Evolutionary conservation across 805 yeast genomes (phyloP).

Genomic region (Candida alai): DNA sequence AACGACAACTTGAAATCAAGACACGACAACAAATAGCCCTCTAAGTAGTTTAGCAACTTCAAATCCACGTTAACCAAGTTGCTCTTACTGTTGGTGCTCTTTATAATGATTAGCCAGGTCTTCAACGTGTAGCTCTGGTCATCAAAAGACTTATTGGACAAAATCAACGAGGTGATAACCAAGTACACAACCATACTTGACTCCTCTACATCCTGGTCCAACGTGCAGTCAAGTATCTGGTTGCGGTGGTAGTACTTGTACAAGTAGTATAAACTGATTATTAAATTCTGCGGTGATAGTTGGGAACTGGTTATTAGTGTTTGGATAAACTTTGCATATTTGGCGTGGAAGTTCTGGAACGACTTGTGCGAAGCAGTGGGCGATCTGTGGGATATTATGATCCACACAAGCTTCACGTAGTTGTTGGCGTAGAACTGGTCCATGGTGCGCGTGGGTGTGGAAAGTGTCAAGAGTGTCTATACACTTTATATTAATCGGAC

Average conservation of each 20-base stretch:
- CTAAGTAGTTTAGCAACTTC: slow-evolving; percentile 24
- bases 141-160: slow-evolving; percentile 42
- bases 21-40: slow-evolving; percentile 22
- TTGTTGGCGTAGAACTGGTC: slow-evolving; percentile 9
- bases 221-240: slow-evolving; percentile 3
- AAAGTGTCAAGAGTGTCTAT: too few relatives aligned
- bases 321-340: slow-evolving; percentile 8
- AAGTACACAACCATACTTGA: slow-evolving; percentile 18
- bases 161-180: slow-evolving; percentile 22
- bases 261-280: slow-evolving; percentile 23
- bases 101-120: slow-evolving; percentile 40
- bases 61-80: slow-evolving; percentile 17
- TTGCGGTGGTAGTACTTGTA: slow-evolving; percentile 17
- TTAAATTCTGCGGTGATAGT: slow-evolving; percentile 18
- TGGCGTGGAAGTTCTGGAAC: slow-evolving; percentile 5
- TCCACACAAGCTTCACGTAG: slow-evolving; percentile 7
- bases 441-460: neutral
- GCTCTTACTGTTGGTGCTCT: slow-evolving; percentile 10
- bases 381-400: slow-evolving; percentile 3
- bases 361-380: slow-evolving; percentile 2
- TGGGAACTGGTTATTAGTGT: slow-evolving; percentile 16
- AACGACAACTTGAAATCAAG: slow-evolving; percentile 27
- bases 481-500: too few relatives aligned
- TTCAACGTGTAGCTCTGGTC: slow-evolving; percentile 49
- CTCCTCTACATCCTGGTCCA: slow-evolving; percentile 3